Evolutionary conservation across 768 basidiomycete genomes (phyloP).

Genomic region (Dentipellis sp.): DNA sequence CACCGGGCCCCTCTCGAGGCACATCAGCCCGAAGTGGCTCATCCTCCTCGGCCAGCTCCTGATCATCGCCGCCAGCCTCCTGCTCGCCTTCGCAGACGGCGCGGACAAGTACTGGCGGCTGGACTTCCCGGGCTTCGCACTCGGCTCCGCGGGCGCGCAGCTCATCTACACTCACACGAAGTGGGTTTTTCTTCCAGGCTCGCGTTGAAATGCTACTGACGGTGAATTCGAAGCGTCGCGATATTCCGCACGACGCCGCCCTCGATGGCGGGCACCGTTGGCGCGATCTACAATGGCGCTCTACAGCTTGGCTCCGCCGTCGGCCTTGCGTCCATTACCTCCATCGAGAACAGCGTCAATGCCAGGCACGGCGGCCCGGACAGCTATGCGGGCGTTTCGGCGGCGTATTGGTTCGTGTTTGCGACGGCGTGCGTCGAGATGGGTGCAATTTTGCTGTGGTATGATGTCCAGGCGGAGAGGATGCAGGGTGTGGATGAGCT

Average conservation of each 20-base stretch:
- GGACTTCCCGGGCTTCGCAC: conserved; percentile 40
- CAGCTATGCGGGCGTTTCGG: conserved; percentile 28
- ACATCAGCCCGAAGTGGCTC: conserved; percentile 32
- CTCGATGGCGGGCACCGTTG: conserved; percentile 40
- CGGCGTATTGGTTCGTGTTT: conserved; percentile 33
- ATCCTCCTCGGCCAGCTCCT: conserved; percentile 33
- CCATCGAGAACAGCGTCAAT: conserved; percentile 38
- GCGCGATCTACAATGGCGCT: conserved; percentile 46
- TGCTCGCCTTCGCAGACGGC: conserved; percentile 33
- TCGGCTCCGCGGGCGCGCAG: conserved; percentile 38
- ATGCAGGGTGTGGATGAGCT: neutral
- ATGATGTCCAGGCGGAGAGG: conserved; percentile 8
- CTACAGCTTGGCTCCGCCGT: conserved; percentile 45
- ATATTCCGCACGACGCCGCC: conserved; percentile 39
- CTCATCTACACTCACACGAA: conserved; percentile 39
- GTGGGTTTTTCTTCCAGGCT: conserved; percentile 22
- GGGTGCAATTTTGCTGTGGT: conserved; percentile 26
- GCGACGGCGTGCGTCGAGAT: conserved; percentile 25
- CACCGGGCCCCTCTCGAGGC: conserved; percentile 30
- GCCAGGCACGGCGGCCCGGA: conserved; percentile 15
- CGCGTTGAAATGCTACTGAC: neutral
- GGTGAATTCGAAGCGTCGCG: conserved; percentile 30
- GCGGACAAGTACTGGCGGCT: conserved; percentile 36
- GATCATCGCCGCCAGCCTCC: conserved; percentile 27
- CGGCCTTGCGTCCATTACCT: conserved; percentile 40